Evolutionary conservation across 805 yeast species (phyloP), one percentile per base, ranked within the genome.

Genomic region (Monosporozyma yasuniensis): DNA sequence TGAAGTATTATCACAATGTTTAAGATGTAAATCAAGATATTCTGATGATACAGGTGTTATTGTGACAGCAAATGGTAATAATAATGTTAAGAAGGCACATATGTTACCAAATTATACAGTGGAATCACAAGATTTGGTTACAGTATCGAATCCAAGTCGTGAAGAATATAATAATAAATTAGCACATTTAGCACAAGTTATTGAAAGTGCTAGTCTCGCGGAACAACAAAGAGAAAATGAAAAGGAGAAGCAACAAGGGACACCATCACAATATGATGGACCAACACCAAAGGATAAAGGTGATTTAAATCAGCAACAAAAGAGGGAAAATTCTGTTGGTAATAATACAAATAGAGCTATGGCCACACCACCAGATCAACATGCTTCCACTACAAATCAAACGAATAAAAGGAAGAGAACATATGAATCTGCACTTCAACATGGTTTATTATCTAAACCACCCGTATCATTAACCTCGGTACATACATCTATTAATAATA

Each of bases 1-100:
- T 0, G 79, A 80, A 28, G 91, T 87, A 1, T 81, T 90, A 48
- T 74, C 83, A 49, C 78, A 80, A 52, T 93, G 98, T 64, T 72
- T 74, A 1, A 83, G 80, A 47, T 91, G 98, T 65, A 72, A 83
- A 37, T 83, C 80, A 53, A 60, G 69, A 47, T 61, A 61, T 43
- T 56, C 55, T 28, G 67, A 63, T 51, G 66, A 63, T n/a, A 61
- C 60, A 8, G 65, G 66, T 23, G 65, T 63, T n/a, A 55, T 63
- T 8, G 60, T 62, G 4, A 44, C 53, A 27, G 59, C 56, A n/a
- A n/a, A n/a, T 27, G 50, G 45, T 41, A 57, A 55, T 32, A 37
- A 38, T 27, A 48, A 55, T 10, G 61, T 52, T 11, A 52, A 52
- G 10, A 61, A 59, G 43, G 63, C 67, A 2, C 65, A 56, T 49